phyloP scores from a whole-genome alignment of 768 basidiomycete species.

The Agrocybe praecox region DNA sequence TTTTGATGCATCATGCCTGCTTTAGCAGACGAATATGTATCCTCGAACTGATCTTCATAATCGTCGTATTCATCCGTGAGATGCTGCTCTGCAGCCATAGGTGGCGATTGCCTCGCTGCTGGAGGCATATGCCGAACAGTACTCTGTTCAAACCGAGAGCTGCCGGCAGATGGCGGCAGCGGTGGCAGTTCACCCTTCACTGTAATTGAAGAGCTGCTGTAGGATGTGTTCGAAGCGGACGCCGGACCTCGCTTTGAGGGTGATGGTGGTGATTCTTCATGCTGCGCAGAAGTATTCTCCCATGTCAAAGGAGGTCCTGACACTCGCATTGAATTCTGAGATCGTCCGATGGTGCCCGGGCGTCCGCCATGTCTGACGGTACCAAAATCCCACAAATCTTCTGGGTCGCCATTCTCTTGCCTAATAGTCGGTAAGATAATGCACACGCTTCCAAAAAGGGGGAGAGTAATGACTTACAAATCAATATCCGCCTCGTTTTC shows the following conservation, averaged over 20 bases:
- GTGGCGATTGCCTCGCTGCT: constrained; percentile 20
- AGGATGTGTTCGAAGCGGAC: constrained; percentile 33
- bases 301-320: constrained; percentile 77
- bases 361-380: constrained; percentile 81
- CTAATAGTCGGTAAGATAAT: constrained; percentile 31
- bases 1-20: constrained; percentile 50
- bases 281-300: constrained; percentile 62
- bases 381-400: constrained; percentile 97
- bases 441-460: constrained; percentile 1
- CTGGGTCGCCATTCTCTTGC: constrained; percentile 58
- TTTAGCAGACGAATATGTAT: constrained; percentile 46
- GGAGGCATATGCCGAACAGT: constrained; percentile 65
- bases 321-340: constrained; percentile 53
- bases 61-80: constrained; percentile 70
- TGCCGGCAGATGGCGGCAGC: constrained; percentile 45
- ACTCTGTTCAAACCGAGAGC: constrained; percentile 55
- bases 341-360: constrained; percentile 67
- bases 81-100: constrained; percentile 38
- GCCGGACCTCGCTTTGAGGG: constrained; percentile 21
- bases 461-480: constrained; percentile 52
- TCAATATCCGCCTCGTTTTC: constrained; percentile 65
- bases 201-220: constrained; percentile 45
- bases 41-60: constrained; percentile 59
- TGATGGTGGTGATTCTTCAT: constrained; percentile 35
- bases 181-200: constrained; percentile 67